Base-by-base conservation (phyloP, 2,329 filamentous ascomycete genomes). In the Orbilia javanica region DNA sequence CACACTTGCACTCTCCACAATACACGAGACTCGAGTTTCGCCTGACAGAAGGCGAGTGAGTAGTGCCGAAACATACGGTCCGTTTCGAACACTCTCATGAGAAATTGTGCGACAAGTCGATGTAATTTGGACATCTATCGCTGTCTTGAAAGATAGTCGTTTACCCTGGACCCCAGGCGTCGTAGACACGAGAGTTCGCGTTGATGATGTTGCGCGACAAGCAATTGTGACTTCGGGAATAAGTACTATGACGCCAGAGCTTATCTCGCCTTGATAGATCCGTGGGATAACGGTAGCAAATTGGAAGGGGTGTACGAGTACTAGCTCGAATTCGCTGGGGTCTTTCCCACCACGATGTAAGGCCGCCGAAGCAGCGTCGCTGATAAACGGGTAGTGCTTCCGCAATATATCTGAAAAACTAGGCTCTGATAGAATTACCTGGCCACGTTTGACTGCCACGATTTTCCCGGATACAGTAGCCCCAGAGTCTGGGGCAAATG, bases 51-150 rank as follows among this genome's bases (percentile, higher is more conserved):
- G 42, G 3, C 62, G 60, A 39, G 48, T 27, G 31, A 73, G 60
- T 18, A 73, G 20, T 18, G 62, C 29, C 10, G 70, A 66, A 8
- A 66, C 25, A 25, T 73, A 73, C 6, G 70, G 62, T 1, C 70
- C 62, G 10, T 73, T 73, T 10, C 52, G 70, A 5, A 62, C 50
- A 29, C 70, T 73, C 50, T 66, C 70, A 20, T 73, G 62, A 34
- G 70, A 73, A 2, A 73, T 73, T 5, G 48, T 73, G 6, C 70
- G 70, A 15, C 48, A 27, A 22, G 70, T 66, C 1, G 62, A 73
- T 10, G 70, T 66, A 15, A 73, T 73, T 15, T 67, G 70, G 2
- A 73, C 70, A 44, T 73, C 70, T 25, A 73, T 73, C 13, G 70
- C 70, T 8, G 70, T 73, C 31, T 73, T 73, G 29, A 71, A 64